Percentiles rank a stretch among this genome's conserved stretches.
Evolutionary conservation across 208 protist genomes (phyloP).

Genomic region (Sergeia podlipaevii): DNA sequence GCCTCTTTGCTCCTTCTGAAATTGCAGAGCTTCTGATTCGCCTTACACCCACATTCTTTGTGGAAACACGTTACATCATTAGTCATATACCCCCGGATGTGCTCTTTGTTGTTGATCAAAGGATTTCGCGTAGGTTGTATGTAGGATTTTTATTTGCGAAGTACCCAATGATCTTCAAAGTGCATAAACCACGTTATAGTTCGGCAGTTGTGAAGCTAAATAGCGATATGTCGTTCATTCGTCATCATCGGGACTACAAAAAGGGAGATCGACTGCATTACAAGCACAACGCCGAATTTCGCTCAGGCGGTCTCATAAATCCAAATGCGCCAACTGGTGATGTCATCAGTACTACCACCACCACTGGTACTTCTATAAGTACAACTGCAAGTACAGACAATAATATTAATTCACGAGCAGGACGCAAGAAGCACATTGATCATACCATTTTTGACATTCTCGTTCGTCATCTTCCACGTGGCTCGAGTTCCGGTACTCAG

Average conservation of each 20-base stretch:
- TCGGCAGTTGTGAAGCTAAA: slow-evolving; percentile 67
- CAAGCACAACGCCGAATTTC: slow-evolving; percentile 43
- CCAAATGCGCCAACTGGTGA: slow-evolving; percentile 10
- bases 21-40: slow-evolving; percentile 69
- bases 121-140: slow-evolving; percentile 10
- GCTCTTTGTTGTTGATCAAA: slow-evolving; percentile 21
- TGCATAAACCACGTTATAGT: slow-evolving; percentile 26
- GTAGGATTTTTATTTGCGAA: slow-evolving; percentile 30
- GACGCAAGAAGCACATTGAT: slow-evolving; percentile 20
- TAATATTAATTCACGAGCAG: neutral
- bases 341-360: neutral
- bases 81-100: slow-evolving; percentile 37
- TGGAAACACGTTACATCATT: slow-evolving; percentile 59
- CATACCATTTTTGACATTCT: slow-evolving; percentile 59
- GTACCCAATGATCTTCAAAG: slow-evolving; percentile 83
- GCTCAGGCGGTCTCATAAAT: slow-evolving; percentile 32
- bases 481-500: slow-evolving; percentile 26
- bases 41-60: slow-evolving; percentile 70
- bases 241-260: slow-evolving; percentile 59
- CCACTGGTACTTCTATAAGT: neutral
- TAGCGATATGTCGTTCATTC: slow-evolving; percentile 68
- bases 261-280: slow-evolving; percentile 43
- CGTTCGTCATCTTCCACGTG: slow-evolving; percentile 59
- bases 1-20: slow-evolving; percentile 64
- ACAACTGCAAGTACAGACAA: neutral